A percentile compares a stretch with the other conserved stretches of the same genome.
Evolutionary conservation across 371 early-diverging fungal genomes (phyloP).

Genomic region (Rhizomucor miehei): DNA sequence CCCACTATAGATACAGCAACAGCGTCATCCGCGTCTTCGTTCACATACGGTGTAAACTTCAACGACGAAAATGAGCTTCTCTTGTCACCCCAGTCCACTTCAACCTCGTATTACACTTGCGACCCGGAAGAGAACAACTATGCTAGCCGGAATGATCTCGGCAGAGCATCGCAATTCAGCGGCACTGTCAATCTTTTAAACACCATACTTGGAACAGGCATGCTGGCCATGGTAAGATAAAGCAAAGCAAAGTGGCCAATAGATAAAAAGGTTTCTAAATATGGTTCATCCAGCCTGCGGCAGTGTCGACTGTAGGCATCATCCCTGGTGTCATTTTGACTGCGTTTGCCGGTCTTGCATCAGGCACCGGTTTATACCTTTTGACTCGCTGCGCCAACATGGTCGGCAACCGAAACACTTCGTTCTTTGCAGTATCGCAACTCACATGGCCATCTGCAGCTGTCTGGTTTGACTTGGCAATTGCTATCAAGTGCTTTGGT

Average conservation of each 20-base stretch:
- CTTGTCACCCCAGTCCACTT: conserved; percentile 7
- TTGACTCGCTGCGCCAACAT: conserved; percentile 70
- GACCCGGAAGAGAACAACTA: background rate
- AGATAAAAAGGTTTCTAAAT: too few species aligned
- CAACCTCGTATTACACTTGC: conserved; percentile 6
- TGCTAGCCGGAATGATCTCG: background rate
- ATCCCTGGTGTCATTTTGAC: conserved; percentile 78
- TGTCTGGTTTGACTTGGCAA: conserved; percentile 91
- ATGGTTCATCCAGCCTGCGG: conserved; percentile 58
- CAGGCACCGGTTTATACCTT: conserved; percentile 83
- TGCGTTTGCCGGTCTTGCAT: conserved; percentile 67
- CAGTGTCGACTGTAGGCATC: conserved; percentile 84
- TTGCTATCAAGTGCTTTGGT: conserved; percentile 99
- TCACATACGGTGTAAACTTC: conserved; percentile 17
- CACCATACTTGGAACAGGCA: conserved; percentile 93
- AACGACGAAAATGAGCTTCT: conserved; percentile 12
- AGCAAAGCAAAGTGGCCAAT: background rate
- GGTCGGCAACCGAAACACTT: conserved; percentile 72
- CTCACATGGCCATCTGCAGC: conserved; percentile 91
- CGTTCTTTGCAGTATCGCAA: conserved; percentile 86
- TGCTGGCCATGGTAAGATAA: conserved; percentile 89
- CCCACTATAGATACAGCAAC: conserved; percentile 22
- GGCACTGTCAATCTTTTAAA: conserved; percentile 81
- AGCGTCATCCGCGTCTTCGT: conserved; percentile 26
- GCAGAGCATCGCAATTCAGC: conserved; percentile 30